Evolutionary conservation across 1,284 basidiomycete genomes (phyloP).

Genomic region (Golubevia sp.): DNA sequence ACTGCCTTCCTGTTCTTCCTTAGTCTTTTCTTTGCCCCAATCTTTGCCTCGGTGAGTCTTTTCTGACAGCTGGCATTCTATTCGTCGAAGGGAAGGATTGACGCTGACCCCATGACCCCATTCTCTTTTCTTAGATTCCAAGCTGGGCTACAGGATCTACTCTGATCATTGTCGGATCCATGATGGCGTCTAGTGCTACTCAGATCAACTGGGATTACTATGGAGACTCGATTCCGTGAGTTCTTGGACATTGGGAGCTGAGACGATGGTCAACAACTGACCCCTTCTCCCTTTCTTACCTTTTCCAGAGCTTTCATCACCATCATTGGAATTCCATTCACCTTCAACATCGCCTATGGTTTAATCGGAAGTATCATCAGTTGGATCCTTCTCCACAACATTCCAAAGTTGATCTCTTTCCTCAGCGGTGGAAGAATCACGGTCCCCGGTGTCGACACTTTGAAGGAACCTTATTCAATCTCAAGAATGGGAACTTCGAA

Average conservation of each 20-base stretch:
- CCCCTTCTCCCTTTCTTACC: constrained; percentile 72
- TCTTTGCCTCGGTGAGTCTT: no score
- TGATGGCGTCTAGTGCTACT: constrained; percentile 85
- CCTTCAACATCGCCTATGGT: constrained; percentile 80
- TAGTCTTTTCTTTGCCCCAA: constrained; percentile 84
- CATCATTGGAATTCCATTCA: constrained; percentile 35
- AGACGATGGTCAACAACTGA: constrained; percentile 58
- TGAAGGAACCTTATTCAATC: constrained; percentile 45
- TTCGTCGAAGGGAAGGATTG: no score
- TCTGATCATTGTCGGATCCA: constrained; percentile 80
- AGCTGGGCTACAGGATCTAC: constrained; percentile 86
- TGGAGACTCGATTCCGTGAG: constrained; percentile 74
- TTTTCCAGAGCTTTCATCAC: constrained; percentile 25
- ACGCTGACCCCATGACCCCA: no score
- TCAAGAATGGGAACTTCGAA: constrained; percentile 1
- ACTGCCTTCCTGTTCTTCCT: constrained; percentile 80
- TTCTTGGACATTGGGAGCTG: background rate
- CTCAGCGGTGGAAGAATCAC: constrained; percentile 69
- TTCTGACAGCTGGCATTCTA: no score
- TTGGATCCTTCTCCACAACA: constrained; percentile 76
- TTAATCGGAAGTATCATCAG: constrained; percentile 78
- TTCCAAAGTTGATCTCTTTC: constrained; percentile 70
- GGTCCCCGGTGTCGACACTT: constrained; percentile 67
- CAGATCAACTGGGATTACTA: constrained; percentile 88
- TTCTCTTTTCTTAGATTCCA: constrained; percentile 83